A percentile compares a stretch with the other conserved stretches of the same genome.
phyloP scores from a whole-genome alignment of 108 stramenopile species.

The Stephanodiscus minutulus region DNA sequence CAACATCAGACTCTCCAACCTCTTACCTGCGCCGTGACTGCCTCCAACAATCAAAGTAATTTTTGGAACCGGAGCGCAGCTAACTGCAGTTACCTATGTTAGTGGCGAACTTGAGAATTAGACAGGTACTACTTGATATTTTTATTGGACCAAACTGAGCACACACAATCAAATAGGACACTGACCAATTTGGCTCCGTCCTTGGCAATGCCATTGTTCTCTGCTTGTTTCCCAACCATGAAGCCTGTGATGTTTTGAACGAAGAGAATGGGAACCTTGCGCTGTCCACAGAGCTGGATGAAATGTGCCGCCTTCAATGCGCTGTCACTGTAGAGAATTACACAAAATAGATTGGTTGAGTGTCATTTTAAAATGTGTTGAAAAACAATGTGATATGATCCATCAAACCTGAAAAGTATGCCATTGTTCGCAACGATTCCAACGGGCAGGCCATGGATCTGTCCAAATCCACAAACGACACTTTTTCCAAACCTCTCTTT shows the following conservation, averaged over 20 bases:
- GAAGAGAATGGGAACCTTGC: conserved; percentile 94
- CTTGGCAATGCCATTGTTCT: conserved; percentile 97
- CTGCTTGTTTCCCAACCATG: conserved; percentile 96
- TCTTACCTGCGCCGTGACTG: conserved; percentile 68
- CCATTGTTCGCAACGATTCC: conserved; percentile 99
- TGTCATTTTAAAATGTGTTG: background rate
- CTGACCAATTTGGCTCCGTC: conserved; percentile 91
- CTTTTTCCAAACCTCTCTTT: conserved; percentile 95
- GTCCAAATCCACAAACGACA: conserved; percentile 94
- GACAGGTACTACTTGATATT: background rate
- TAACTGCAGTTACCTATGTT: conserved; percentile 78
- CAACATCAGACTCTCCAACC: background rate
- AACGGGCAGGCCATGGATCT: conserved; percentile 90
- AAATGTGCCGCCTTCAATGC: conserved; percentile 96
- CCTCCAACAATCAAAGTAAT: conserved; percentile 95
- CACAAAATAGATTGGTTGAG: background rate
- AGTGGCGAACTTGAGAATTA: background rate
- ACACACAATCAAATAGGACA: background rate
- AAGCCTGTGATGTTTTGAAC: conserved; percentile 99
- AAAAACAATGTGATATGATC: background rate
- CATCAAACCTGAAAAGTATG: conserved; percentile 55
- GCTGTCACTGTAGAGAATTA: conserved; percentile 75
- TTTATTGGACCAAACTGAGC: background rate
- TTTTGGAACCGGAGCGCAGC: conserved; percentile 96
- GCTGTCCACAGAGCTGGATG: conserved; percentile 97